Conservation (phyloP, 768 basidiomycete species). For the Steccherinum ochraceum region DNA sequence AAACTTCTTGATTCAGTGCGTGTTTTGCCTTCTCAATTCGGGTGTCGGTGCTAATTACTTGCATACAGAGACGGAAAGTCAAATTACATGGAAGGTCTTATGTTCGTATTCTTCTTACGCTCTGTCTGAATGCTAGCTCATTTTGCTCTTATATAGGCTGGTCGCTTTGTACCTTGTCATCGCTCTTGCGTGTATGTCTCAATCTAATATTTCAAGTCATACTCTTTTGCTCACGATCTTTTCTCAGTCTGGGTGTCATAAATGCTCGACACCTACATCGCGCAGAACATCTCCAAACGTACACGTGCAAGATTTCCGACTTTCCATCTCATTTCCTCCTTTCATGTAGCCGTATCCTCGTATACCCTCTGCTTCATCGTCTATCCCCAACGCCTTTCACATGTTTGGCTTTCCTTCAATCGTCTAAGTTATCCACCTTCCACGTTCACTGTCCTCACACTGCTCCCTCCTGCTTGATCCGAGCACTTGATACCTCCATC, state of each 20-base stretch:
- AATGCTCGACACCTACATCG: conserved; percentile 7
- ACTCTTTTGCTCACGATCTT: conserved; percentile 3
- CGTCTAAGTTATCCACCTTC: too few relatives aligned
- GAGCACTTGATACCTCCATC: too few relatives aligned
- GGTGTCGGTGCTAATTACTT: background rate
- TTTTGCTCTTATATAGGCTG: conserved; percentile 16
- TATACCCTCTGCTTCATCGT: too few relatives aligned
- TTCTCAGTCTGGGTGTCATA: conserved; percentile 40
- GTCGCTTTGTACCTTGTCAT: conserved; percentile 75
- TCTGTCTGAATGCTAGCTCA: background rate
- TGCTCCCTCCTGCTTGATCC: too few relatives aligned
- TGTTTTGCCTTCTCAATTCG: conserved; percentile 10
- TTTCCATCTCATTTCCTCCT: too few relatives aligned
- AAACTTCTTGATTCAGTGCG: conserved; percentile 72
- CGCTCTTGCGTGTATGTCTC: conserved; percentile 63
- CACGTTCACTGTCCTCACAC: too few relatives aligned
- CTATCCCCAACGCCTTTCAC: too few relatives aligned
- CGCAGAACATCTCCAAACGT: background rate
- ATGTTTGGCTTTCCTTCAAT: too few relatives aligned
- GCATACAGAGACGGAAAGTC: conserved; percentile 65
- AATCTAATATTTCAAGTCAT: background rate
- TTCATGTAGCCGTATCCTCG: too few relatives aligned
- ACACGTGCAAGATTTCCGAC: background rate
- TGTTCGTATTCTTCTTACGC: conserved; percentile 33
- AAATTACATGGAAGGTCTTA: conserved; percentile 90